Percentiles rank a stretch among this genome's conserved stretches.
phyloP scores from a whole-genome alignment of 2,329 filamentous ascomycete species.

The Stromatinia cepivora region DNA sequence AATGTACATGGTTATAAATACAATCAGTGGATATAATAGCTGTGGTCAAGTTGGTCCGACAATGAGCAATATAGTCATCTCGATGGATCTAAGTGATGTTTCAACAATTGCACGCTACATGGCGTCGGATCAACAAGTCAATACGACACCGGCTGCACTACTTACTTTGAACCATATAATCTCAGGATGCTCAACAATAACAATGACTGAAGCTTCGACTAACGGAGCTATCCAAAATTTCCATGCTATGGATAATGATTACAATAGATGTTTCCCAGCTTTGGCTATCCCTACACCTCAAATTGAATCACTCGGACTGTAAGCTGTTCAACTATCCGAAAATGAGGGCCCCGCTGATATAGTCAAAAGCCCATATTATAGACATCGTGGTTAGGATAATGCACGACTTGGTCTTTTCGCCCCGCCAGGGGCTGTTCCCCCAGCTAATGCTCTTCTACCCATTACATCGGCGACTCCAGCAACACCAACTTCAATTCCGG shows the following conservation, averaged over 20 bases:
- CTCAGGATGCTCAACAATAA: constrained; percentile 35
- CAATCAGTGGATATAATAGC: constrained; percentile 42
- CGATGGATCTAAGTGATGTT: constrained; percentile 42
- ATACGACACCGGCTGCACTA: constrained; percentile 31
- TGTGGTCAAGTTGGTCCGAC: constrained; percentile 40
- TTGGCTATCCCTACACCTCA: constrained; percentile 27
- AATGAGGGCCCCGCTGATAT: neutral
- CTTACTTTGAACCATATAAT: constrained; percentile 43
- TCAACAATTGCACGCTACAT: constrained; percentile 41
- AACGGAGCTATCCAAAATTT: constrained; percentile 21
- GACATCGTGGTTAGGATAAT: constrained; percentile 43
- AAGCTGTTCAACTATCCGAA: constrained; percentile 6
- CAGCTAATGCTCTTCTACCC: constrained; percentile 36
- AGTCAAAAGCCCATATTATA: constrained; percentile 37
- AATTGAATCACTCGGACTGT: constrained; percentile 30
- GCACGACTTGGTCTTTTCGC: constrained; percentile 45
- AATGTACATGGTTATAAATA: constrained; percentile 44
- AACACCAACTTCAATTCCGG: constrained; percentile 27
- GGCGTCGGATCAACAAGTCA: constrained; percentile 32
- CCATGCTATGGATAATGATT: constrained; percentile 25
- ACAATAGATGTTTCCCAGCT: constrained; percentile 31
- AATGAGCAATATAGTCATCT: constrained; percentile 39
- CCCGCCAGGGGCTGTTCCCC: constrained; percentile 45
- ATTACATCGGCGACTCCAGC: constrained; percentile 30
- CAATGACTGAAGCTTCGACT: constrained; percentile 3